These are phyloP conservation scores for Hemisphaericaspora lyxosophila DNA, from an alignment of 1,139 yeast genomes.

Conservation along the genomic window DNA sequence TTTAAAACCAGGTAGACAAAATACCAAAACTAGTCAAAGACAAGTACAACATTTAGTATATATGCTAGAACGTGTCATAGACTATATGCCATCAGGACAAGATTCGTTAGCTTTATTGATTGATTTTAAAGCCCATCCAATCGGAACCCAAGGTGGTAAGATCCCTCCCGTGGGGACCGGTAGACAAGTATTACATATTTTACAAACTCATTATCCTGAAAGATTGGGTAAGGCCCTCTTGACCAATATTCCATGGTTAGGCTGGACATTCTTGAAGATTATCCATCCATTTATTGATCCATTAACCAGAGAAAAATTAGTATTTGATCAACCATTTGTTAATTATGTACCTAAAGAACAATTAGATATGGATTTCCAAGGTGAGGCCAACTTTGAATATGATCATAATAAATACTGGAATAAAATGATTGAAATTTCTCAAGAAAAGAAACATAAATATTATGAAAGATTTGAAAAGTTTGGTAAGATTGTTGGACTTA, in stretches of 20 bases:
- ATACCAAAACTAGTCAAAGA: slow-evolving; percentile 42
- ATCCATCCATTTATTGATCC: slow-evolving; percentile 53
- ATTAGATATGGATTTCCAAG: slow-evolving; percentile 48
- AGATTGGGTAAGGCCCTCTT: slow-evolving; percentile 48
- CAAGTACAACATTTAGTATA: slow-evolving; percentile 74
- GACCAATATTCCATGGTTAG: slow-evolving; percentile 50
- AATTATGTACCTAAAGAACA: slow-evolving; percentile 47
- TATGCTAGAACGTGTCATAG: slow-evolving; percentile 87
- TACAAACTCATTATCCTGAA: slow-evolving; percentile 57
- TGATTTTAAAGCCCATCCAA: slow-evolving; percentile 48
- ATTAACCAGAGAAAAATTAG: slow-evolving; percentile 48
- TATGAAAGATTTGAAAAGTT: slow-evolving; percentile 38
- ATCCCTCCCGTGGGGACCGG: slow-evolving; percentile 83
- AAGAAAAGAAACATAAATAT: slow-evolving; percentile 35
- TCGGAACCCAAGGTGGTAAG: slow-evolving; percentile 57
- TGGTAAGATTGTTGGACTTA: slow-evolving; percentile 43
- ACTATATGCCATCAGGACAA: slow-evolving; percentile 94
- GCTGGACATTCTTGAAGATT: slow-evolving; percentile 47
- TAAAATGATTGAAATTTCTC: slow-evolving; percentile 41
- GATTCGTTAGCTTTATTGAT: slow-evolving; percentile 86
- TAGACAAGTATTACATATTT: slow-evolving; percentile 68
- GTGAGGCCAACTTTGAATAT: slow-evolving; percentile 43
- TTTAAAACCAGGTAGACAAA: slow-evolving; percentile 50
- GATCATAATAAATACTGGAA: slow-evolving; percentile 46
- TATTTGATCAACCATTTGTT: slow-evolving; percentile 48